phyloP scores from a whole-genome alignment of 306 rosid genomes.

The Glycine latifolia region DNA sequence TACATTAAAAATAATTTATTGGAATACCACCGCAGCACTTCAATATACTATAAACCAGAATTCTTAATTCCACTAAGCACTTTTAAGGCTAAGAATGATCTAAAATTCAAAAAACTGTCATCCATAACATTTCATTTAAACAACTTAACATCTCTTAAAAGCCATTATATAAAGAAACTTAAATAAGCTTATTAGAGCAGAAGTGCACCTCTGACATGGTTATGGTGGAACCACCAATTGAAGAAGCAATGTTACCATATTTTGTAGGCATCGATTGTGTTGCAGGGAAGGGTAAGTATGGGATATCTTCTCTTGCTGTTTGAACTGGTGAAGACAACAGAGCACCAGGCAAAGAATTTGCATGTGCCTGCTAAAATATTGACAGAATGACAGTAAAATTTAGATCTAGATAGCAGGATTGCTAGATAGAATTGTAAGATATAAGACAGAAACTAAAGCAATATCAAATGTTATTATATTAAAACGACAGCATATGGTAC shows the following conservation, averaged over 20 bases:
- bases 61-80: neutral
- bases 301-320: conserved; percentile 76
- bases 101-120: neutral
- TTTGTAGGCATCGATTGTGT: conserved; percentile 73
- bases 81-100: neutral
- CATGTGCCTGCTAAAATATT: conserved; percentile 65
- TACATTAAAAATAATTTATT: neutral
- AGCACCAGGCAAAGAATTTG: conserved; percentile 75
- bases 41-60: conserved; percentile 12
- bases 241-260: conserved; percentile 54
- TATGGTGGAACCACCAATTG: conserved; percentile 67
- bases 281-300: conserved; percentile 84
- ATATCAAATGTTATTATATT: neutral
- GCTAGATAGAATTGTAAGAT: neutral
- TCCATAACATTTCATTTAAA: neutral
- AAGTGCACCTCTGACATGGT: conserved; percentile 80
- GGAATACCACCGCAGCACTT: conserved; percentile 19
- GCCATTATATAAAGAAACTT: neutral
- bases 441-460: neutral
- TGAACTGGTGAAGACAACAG: conserved; percentile 75
- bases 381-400: conserved; percentile 21
- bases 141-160: neutral
- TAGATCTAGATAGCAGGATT: conserved; percentile 15
- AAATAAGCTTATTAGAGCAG: conserved; percentile 35
- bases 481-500: neutral